phyloP scores from a whole-genome alignment of 805 yeast species.

The Zygosaccharomyces pseudorouxii region DNA sequence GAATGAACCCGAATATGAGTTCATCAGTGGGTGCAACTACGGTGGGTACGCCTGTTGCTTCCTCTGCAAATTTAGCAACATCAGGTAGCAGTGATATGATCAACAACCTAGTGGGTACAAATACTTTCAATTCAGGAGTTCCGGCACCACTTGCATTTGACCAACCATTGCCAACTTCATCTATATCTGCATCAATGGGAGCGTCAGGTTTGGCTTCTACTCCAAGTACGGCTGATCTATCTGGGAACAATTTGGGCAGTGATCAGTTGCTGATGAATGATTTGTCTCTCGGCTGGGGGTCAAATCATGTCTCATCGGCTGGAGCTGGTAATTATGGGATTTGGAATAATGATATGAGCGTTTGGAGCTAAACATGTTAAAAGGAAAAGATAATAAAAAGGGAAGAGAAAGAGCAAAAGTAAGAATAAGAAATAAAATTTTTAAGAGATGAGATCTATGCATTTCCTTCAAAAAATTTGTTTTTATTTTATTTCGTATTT shows the following conservation, averaged over 20 bases:
- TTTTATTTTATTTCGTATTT: neutral
- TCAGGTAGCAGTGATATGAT: slow-evolving; percentile 7
- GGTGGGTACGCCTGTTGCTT: slow-evolving; percentile 7
- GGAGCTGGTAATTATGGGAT: slow-evolving; percentile 21
- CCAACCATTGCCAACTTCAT: slow-evolving; percentile 7
- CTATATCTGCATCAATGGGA: slow-evolving; percentile 7
- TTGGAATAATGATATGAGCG: slow-evolving; percentile 38
- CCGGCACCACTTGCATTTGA: slow-evolving; percentile 10
- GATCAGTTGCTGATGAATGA: slow-evolving; percentile 16
- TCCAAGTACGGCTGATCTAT: slow-evolving; percentile 6
- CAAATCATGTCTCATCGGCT: slow-evolving; percentile 17
- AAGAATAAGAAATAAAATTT: neutral
- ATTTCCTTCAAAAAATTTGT: neutral
- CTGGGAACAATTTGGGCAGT: slow-evolving; percentile 1
- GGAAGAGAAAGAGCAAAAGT: neutral
- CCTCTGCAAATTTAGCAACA: slow-evolving; percentile 6
- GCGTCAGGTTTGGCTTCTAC: slow-evolving; percentile 3
- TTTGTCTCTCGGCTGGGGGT: slow-evolving; percentile 27
- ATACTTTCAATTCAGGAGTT: slow-evolving; percentile 5
- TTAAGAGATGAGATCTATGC: neutral
- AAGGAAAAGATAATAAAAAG: slow-evolving; percentile 4
- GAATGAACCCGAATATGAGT: slow-evolving; percentile 5
- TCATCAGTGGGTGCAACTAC: slow-evolving; percentile 6
- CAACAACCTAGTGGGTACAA: slow-evolving; percentile 3
- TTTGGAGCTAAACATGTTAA: slow-evolving; percentile 31